Evolutionary conservation across 768 basidiomycete species (phyloP), one percentile per base, ranked within the genome.

Genomic region (Auricularia cornea): DNA sequence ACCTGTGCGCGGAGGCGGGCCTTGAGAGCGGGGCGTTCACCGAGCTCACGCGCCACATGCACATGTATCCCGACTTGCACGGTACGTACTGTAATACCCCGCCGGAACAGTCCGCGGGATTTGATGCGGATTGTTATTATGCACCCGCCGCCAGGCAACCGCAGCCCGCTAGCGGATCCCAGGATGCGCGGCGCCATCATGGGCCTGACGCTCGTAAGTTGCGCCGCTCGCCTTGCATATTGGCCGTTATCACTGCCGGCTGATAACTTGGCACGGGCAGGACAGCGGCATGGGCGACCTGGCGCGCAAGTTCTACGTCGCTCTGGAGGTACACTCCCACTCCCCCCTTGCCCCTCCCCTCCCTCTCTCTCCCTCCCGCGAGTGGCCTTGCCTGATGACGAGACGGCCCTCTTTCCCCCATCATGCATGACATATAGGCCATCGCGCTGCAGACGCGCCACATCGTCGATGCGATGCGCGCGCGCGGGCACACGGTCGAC

Each of bases 131-230:
- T 40, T 38, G 62, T 62, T 61, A 40, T 65, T 8, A 40, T 31
- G 35, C 30, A 23, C 48, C 40, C n/a, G n/a, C n/a, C n/a, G 57
- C 28, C 74, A 94, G 94, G 96, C 41, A 99, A 99, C 74, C 83
- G 97, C 65, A 98, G 95, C 1, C 97, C 97, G 1, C 86, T 98
- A 54, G 96, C 96, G 2, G 97, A 99, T 72, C 82, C 92, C n/a
- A 85, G 83, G 61, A 97, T 98, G 96, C 82, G 90, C 40, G 97
- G 97, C 23, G 89, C 93, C 59, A 87, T 98, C 63, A 81, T 87
- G 62, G 97, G 97, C 32, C 83, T 98, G 56, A 82, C 88, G 57
- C 84, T 98, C 61, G 89, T 86, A 70, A 40, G 80, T 72, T 3
- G 23, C 40, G 16, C 3, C 18, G 26, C 23, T 38, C 23, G 33